Evolutionary conservation across 1,139 yeast species (phyloP), one percentile per base, ranked within the genome.

Genomic region (Kodamaea sp.): DNA sequence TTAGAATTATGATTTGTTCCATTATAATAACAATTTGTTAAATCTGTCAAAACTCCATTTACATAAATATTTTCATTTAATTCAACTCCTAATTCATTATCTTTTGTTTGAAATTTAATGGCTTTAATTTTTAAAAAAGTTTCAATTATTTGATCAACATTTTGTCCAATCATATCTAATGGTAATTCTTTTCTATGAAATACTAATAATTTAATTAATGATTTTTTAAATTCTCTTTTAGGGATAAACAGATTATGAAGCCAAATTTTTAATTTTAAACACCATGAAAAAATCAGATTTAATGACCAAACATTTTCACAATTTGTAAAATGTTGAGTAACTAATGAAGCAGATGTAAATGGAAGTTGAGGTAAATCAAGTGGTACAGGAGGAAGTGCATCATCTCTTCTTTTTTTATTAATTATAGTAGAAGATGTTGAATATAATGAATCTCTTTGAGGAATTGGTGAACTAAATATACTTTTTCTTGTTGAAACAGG

Each of bases 311-410:
- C 67, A 3, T 36, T 62, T 35, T 40, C 53, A 57, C 71, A 78
- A 38, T 44, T 50, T 29, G 53, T 57, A 40, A 78, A 69, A 46
- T 79, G 83, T 20, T 65, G 62, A 27, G 68, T 67, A n/a, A 67
- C 69, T 32, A 81, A 58, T 1, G 74, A 60, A 4, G 75, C 68
- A 0, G 83, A 70, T 7, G 76, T 58, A 45, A 80, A 80, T 2
- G 84, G 84, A 9, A 80, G 63, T 33, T 72, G 68, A 0, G 86
- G 86, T 10, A 79, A 61, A 27, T 75, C 78, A 24, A 68, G 49
- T 1, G 84, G 84, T 5, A 73, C 67, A 0, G 75, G 73, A 0
- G 82, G 82, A 15, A 78, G 54, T 4, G 47, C 51, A n/a, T 52
- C 58, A 22, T 50, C 47, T 27, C 42, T 48, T 25, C 46, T 50